Percentiles rank a stretch among this genome's conserved stretches.
Evolutionary conservation across 83 land plant genomes (phyloP).

Genomic region (Diphasiastrum complanatum): DNA sequence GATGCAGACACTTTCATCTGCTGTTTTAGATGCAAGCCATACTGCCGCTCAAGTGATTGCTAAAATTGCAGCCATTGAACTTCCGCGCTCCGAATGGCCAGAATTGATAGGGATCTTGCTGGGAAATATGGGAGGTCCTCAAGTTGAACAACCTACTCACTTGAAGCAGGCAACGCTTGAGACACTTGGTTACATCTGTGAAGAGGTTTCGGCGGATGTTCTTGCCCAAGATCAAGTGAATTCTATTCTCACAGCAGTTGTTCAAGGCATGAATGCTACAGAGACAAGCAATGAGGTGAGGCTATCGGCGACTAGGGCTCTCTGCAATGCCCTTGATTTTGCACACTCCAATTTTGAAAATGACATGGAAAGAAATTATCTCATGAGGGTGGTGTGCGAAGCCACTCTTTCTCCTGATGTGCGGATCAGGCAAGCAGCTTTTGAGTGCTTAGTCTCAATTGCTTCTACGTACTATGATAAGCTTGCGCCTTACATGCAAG

Average conservation of each 20-base stretch:
- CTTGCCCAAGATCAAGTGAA: conserved; percentile 80
- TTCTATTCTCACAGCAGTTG: conserved; percentile 71
- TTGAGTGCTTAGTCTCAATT: conserved; percentile 72
- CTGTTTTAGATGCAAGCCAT: conserved; percentile 51
- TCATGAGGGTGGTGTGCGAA: conserved; percentile 87
- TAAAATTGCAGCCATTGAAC: conserved; percentile 71
- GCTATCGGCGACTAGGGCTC: conserved; percentile 63
- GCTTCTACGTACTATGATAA: conserved; percentile 75
- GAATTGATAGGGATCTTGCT: conserved; percentile 53
- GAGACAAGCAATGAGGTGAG: conserved; percentile 57
- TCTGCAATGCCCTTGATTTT: conserved; percentile 76
- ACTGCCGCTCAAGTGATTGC: conserved; percentile 78
- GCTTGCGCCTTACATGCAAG: conserved; percentile 57
- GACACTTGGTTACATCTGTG: conserved; percentile 75
- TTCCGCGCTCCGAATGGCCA: conserved; percentile 71
- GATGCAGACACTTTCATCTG: conserved; percentile 54
- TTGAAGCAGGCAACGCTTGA: conserved; percentile 74
- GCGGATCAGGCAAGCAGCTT: conserved; percentile 69
- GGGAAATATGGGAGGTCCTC: conserved; percentile 48
- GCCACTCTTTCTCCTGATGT: conserved; percentile 59
- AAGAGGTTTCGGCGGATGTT: conserved; percentile 68
- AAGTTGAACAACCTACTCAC: conserved; percentile 40
- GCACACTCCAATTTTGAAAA: conserved; percentile 75
- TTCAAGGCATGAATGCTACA: conserved; percentile 70
- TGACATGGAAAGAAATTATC: conserved; percentile 78